Evolutionary conservation across 2,329 filamentous ascomycete species (phyloP).

Genomic region (Trichoderma afroharzianum): DNA sequence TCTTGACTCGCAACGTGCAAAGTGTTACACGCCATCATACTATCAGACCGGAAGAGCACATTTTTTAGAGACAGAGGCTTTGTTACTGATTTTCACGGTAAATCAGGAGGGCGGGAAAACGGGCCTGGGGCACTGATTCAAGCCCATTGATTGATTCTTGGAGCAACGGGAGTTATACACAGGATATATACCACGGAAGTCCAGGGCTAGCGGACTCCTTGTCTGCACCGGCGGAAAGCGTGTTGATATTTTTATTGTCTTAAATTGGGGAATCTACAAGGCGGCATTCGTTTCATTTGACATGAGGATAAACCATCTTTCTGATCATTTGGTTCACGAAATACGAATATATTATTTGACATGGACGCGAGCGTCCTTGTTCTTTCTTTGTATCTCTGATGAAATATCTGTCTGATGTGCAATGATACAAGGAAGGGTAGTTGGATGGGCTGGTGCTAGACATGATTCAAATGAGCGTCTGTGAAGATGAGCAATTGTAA

Average conservation of each 20-base stretch:
- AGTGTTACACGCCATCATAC: neutral
- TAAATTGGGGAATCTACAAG: neutral
- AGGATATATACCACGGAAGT: slow-evolving; percentile 12
- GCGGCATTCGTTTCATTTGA: neutral
- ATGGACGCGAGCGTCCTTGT: neutral
- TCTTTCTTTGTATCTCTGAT: neutral
- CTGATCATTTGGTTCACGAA: neutral
- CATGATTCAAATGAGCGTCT: neutral
- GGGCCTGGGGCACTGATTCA: neutral
- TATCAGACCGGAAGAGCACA: neutral
- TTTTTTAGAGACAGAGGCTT: neutral
- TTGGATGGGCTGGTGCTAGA: neutral
- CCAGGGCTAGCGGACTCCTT: neutral
- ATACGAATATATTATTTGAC: neutral
- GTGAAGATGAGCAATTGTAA: neutral
- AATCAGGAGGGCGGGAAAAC: neutral
- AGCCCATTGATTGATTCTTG: neutral
- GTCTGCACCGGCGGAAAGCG: neutral
- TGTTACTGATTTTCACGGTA: neutral
- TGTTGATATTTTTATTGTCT: neutral
- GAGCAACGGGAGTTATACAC: slow-evolving; percentile 8
- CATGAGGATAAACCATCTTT: neutral
- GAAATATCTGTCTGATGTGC: neutral
- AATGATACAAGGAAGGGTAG: neutral
- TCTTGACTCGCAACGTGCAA: too few relatives aligned